Base-by-base conservation (phyloP, 352 stramenopile species). In the Phytophthora ramorum region DNA sequence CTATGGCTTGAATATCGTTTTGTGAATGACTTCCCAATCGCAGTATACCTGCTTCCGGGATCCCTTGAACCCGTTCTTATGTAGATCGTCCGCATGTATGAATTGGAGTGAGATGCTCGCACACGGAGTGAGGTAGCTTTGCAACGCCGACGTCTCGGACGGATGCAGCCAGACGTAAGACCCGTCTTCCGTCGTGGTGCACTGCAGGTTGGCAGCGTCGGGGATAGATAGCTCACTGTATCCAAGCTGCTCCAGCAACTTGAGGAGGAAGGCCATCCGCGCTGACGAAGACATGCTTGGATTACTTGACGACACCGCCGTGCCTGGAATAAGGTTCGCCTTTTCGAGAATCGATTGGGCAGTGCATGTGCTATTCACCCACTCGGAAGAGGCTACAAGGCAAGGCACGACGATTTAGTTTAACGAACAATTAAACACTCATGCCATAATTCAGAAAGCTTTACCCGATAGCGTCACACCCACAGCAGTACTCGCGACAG, bases 401-500 rank as follows among this genome's bases (percentile, higher is more conserved):
- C 37, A 43, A 43, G 5, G 20, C 5, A 43, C 37, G 4, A 8
- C 5, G 16, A 32, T 9, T 32, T 32, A 32, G 28, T 32, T 32
- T 9, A 32, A 1, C 28, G n/a, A 7, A 38, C 34, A 38, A 38
- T 38, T 16, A 37, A 37, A 37, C 4, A 37, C 24, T 5, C 24
- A 28, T 4, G 24, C 2, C 24, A 28, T 4, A 28, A 28, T 28
- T 28, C 4, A 28, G 35, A 43, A n/a, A 61, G n/a, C 7, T 0
- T 44, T 58, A 65, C 57, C n/a, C 16, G 30, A 28, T 17, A 65
- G 14, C 4, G 17, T 38, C 38, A 24, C 1, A 2, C n/a, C 17
- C 1, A 38, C 58, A 28, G 58, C 58, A 20, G 28, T 34, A n/a
- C 28, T 26, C 10, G 20, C 40, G 5, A 66, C 37, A 6, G 38